Base-by-base conservation (phyloP, 441 rosid species). In the Erodium texanum region DNA sequence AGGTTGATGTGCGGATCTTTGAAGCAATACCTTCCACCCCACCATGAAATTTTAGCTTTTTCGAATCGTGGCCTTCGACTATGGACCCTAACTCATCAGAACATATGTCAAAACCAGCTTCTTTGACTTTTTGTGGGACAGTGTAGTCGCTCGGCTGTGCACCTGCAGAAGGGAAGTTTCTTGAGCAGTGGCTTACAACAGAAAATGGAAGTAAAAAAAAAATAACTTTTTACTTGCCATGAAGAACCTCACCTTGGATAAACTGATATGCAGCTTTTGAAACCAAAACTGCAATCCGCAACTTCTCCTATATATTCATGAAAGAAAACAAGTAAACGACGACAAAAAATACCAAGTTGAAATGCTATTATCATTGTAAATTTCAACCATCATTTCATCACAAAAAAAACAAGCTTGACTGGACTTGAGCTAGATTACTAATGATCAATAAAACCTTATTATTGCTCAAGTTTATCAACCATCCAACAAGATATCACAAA, bases 221-320 rank as follows among this genome's bases (percentile, higher is more conserved):
- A 54, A 54, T 18, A 7, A 6, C 1, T 14, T 6, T 56, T 8
- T 56, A 19, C 8, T 56, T 56, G 24, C 14, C 14, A 65, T 41
- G 43, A 48, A 75, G 52, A 65, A 74, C 16, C 78, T 74, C 66
- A 85, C 97, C 93, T 71, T 78, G 79, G 73, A 89, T 82, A 75
- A 87, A 90, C 24, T 90, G 98, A 76, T 87, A 76, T 18, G 97
- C 97, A 3, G 97, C 98, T 83, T 93, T 89, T 8, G 98, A 93
- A 23, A 90, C 94, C 48, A 93, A 81, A 72, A 90, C 92, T 27
- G 97, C 96, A 43, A 93, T 71, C 82, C 90, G 83, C 67, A 90
- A 38, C 36, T 93, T 93, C 79, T 90, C 96, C 98, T 93, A 77
- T 68, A 66, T 14, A 43, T 70, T 48, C 71, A 71, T 27, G 14